phyloP scores from a whole-genome alignment of 352 stramenopile species.

The Labyrinthula sp. region DNA sequence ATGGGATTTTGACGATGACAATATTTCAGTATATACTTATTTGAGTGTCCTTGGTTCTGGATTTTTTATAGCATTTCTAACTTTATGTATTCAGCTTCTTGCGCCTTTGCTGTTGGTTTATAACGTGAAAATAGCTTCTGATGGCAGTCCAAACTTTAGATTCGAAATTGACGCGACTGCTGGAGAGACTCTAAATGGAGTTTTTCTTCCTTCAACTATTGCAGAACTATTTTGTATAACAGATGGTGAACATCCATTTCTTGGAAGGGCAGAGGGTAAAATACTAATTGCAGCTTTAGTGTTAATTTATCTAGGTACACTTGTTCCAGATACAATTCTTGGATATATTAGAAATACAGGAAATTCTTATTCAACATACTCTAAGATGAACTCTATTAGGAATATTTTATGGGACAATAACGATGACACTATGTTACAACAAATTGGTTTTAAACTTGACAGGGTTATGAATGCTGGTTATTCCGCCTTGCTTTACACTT shows the following conservation, averaged over 20 bases:
- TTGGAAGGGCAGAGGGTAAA: constrained; percentile 28
- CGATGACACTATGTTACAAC: constrained; percentile 33
- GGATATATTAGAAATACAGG: constrained; percentile 31
- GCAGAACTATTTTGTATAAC: constrained; percentile 11
- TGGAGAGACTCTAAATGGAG: background rate
- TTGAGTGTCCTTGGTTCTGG: constrained; percentile 29
- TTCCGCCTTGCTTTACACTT: constrained; percentile 31
- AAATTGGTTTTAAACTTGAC: constrained; percentile 34
- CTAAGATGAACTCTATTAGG: constrained; percentile 28
- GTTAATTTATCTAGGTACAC: constrained; percentile 35
- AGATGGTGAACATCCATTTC: background rate
- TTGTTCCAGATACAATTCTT: constrained; percentile 31
- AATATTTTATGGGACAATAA: constrained; percentile 30
- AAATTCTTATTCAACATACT: constrained; percentile 22
- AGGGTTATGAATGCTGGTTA: constrained; percentile 38
- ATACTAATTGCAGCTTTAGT: constrained; percentile 34
- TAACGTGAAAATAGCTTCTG: constrained; percentile 7
- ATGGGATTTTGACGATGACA: constrained; percentile 34
- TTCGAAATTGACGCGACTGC: no score
- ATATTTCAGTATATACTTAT: constrained; percentile 31
- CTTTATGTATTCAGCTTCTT: constrained; percentile 27
- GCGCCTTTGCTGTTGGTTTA: constrained; percentile 27
- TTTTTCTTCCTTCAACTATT: background rate
- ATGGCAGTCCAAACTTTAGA: no score
- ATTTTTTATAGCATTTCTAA: constrained; percentile 23